phyloP scores from a whole-genome alignment of 164 flowering plant species.

The Nymphaea colorata region DNA sequence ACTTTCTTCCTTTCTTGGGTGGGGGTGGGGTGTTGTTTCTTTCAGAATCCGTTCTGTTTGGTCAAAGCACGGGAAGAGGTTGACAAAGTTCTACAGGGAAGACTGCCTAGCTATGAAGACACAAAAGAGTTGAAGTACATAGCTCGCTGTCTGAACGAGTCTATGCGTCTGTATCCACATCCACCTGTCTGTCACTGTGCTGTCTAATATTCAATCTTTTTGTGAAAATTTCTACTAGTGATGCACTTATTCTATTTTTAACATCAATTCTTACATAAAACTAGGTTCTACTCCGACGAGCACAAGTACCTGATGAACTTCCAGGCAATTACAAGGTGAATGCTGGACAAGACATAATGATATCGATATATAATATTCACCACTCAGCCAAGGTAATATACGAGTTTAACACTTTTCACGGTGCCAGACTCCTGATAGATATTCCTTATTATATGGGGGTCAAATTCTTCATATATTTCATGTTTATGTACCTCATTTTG shows the following conservation, averaged over 20 bases:
- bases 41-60: constrained; percentile 47
- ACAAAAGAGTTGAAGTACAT: constrained; percentile 65
- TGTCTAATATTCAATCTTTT: neutral
- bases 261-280: neutral
- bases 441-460: neutral
- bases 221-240: neutral
- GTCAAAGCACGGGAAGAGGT: constrained; percentile 77
- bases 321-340: constrained; percentile 85
- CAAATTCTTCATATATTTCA: neutral
- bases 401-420: neutral
- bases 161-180: constrained; percentile 88
- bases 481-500: no score
- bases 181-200: constrained; percentile 72
- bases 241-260: neutral
- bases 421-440: neutral
- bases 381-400: constrained; percentile 63
- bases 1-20: no score
- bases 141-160: constrained; percentile 79
- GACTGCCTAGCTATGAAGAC: constrained; percentile 66
- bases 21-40: no score
- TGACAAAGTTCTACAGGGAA: constrained; percentile 69
- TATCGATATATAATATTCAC: constrained; percentile 90
- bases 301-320: constrained; percentile 62
- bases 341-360: constrained; percentile 95
- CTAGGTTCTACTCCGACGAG: constrained; percentile 86